Base-by-base conservation (phyloP, 2,329 filamentous ascomycete genomes). In the Plenodomus biglobosus region DNA sequence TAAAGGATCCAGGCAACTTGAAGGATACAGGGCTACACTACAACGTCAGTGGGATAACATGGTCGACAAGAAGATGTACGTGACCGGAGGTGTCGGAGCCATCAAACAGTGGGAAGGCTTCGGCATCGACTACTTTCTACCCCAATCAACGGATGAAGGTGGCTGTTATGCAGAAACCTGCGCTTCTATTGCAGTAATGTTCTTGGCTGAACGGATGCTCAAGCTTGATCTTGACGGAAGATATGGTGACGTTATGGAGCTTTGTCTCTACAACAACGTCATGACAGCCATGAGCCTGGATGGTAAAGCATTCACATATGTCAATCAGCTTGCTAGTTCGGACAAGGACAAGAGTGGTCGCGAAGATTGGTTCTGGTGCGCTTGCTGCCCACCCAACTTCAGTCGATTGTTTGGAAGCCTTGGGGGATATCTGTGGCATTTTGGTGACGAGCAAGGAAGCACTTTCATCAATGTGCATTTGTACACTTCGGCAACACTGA, bases 111-210 rank as follows among this genome's bases (percentile, higher is more conserved):
- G 79, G 78, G 78, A 85, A 64, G 81, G 83, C 3, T 85, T 85
- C 58, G 81, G 81, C 0, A 73, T 77, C 35, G 76, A 82, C 51
- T 83, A 84, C 27, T 50, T 82, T 61, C 70, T 85, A 4, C 81
- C 81, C 1, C 80, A 83, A 36, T 73, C 77, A 1, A 80, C 79
- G 0, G 82, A 84, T 49, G 82, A 84, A 50, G 82, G 82, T 3
- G 83, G 82, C 2, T 85, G 82, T 57, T 85, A 85, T 62, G 76
- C 80, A 1, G 82, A 85, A 64, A 85, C 83, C 80, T 59, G 83
- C 82, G 51, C 51, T 13, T 53, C 51, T 5, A 53, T 53, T 24
- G 51, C 44, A n/a, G 32, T 50, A 35, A 27, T 53, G 24, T 50
- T 53, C 35, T 47, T 53, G 10, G 51, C 46, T 1, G 51, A 53